phyloP scores from a whole-genome alignment of 306 rosid genomes.

The Medicago ruthenica region DNA sequence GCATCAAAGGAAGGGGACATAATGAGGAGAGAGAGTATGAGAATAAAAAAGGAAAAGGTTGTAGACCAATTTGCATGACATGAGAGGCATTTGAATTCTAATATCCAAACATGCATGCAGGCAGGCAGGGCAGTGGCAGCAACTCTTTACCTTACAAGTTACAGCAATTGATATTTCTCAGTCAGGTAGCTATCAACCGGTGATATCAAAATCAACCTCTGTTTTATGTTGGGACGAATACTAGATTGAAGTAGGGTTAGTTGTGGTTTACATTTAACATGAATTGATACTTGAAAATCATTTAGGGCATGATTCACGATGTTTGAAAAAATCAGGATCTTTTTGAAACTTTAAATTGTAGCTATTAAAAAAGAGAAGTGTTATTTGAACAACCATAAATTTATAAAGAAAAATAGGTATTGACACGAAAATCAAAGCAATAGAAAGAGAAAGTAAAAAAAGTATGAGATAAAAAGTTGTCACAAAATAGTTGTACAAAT shows the following conservation, averaged over 20 bases:
- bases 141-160: neutral
- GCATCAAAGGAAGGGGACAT: conserved; percentile 42
- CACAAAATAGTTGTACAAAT: too few relatives aligned
- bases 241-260: neutral
- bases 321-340: too few relatives aligned
- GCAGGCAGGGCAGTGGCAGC: conserved; percentile 25
- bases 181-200: conserved; percentile 56
- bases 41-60: neutral
- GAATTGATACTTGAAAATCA: too few relatives aligned
- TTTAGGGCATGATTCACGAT: too few relatives aligned
- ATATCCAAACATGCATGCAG: conserved; percentile 37
- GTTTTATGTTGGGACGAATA: conserved; percentile 30
- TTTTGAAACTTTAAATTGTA: too few relatives aligned
- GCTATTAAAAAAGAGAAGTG: too few relatives aligned
- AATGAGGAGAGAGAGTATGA: conserved; percentile 25
- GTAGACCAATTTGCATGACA: conserved; percentile 33
- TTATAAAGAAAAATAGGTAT: too few relatives aligned
- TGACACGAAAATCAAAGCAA: too few relatives aligned
- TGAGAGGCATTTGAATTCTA: conserved; percentile 15
- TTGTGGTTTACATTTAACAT: too few relatives aligned
- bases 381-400: too few relatives aligned
- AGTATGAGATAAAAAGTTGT: too few relatives aligned
- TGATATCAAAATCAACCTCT: conserved; percentile 51
- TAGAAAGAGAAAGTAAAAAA: too few relatives aligned
- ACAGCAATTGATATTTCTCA: neutral